Evolutionary conservation across 2,329 filamentous ascomycete genomes (phyloP).

Genomic region (Aspergillus quadricinctus): DNA sequence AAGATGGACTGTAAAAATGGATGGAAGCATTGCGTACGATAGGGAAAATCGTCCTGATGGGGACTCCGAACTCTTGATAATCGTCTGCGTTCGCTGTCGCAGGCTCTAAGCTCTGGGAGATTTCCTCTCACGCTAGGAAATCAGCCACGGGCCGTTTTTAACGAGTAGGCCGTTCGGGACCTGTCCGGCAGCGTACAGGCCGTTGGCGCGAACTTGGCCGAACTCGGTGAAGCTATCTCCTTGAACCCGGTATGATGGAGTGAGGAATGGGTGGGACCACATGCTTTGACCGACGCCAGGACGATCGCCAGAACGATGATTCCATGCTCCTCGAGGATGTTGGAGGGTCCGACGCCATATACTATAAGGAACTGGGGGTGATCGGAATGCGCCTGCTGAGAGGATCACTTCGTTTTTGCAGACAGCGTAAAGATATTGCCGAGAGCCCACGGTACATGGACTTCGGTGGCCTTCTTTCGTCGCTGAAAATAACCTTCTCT

Average conservation of each 20-base stretch:
- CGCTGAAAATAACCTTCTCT: constrained; percentile 46
- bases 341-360: constrained; percentile 42
- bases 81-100: no score
- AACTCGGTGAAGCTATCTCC: neutral
- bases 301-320: constrained; percentile 9
- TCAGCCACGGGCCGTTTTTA: neutral
- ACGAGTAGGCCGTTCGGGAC: no score
- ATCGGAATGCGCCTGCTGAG: constrained; percentile 48
- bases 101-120: no score
- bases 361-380: constrained; percentile 50
- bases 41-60: neutral
- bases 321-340: constrained; percentile 9
- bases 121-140: constrained; percentile 21
- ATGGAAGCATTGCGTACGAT: neutral
- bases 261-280: no score
- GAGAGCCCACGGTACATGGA: constrained; percentile 36
- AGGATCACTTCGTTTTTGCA: constrained; percentile 47
- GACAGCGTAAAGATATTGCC: constrained; percentile 41
- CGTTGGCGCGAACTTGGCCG: no score
- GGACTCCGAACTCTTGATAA: neutral
- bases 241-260: constrained; percentile 29
- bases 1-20: neutral
- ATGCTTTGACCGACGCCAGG: constrained; percentile 35
- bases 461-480: constrained; percentile 39
- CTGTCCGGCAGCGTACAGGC: no score